These are phyloP conservation scores for Brassica napus DNA, from an alignment of 345 rosid species.

Conservation along the genomic window Da-Ae NC_063446.1:3197501-3198000, in stretches of 20 bases:
- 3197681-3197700: conserved; percentile 95
- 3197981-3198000: background rate
- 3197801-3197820: background rate
- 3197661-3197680: conserved; percentile 81
- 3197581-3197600: conserved; percentile 86
- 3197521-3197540: conserved; percentile 99
- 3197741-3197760: conserved; percentile 86
- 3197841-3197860: conserved; percentile 87
- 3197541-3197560: conserved; percentile 96
- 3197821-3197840: conserved; percentile 46
- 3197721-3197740: conserved; percentile 72
- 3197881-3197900: conserved; percentile 96
- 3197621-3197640: conserved; percentile 96
- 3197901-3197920: conserved; percentile 82
- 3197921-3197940: conserved; percentile 89
- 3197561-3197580: conserved; percentile 97
- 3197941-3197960: conserved; percentile 56
- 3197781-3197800: background rate
- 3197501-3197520: conserved; percentile 87
- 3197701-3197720: conserved; percentile 94
- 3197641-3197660: conserved; percentile 96
- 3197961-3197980: background rate
- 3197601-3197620: conserved; percentile 66
- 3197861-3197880: conserved; percentile 89
- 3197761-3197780: background rate